Percentiles rank a stretch among this genome's conserved stretches.
These are phyloP conservation scores for Schoenoplectus tabernaemontani DNA, from an alignment of 202 grass and related monocot species.

Conservation along the genomic window DNA sequence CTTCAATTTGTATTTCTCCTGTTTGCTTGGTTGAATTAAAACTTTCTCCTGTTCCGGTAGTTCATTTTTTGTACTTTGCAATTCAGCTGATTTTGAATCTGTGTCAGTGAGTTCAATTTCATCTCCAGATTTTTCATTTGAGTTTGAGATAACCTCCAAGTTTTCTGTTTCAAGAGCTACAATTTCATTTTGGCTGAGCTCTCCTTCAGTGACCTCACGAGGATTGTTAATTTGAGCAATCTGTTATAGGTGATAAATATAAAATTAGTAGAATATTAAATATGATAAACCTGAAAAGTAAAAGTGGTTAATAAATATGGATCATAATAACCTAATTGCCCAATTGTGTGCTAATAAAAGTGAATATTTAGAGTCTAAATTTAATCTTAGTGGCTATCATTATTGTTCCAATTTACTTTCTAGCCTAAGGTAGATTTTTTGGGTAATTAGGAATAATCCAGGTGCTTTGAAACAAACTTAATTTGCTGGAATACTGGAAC, in stretches of 20 bases:
- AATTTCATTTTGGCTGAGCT: neutral
- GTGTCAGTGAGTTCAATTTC: neutral
- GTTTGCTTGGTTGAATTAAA: neutral
- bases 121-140: neutral
- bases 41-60: neutral
- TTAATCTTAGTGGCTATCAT: too few species aligned
- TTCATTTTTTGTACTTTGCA: neutral
- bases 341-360: too few species aligned
- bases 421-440: neutral
- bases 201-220: neutral
- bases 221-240: neutral
- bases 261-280: neutral
- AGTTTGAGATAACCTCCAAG: neutral
- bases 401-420: neutral
- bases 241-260: neutral
- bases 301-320: neutral
- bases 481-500: too few species aligned
- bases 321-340: neutral
- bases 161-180: neutral
- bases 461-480: too few species aligned
- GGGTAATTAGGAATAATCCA: too few species aligned
- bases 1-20: neutral
- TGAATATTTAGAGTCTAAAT: too few species aligned
- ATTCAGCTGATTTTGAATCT: constrained; percentile 1
- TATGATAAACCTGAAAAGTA: neutral